Conservation (phyloP, 202 grass and related monocot genomes). For the Zoysia matrella region DNA sequence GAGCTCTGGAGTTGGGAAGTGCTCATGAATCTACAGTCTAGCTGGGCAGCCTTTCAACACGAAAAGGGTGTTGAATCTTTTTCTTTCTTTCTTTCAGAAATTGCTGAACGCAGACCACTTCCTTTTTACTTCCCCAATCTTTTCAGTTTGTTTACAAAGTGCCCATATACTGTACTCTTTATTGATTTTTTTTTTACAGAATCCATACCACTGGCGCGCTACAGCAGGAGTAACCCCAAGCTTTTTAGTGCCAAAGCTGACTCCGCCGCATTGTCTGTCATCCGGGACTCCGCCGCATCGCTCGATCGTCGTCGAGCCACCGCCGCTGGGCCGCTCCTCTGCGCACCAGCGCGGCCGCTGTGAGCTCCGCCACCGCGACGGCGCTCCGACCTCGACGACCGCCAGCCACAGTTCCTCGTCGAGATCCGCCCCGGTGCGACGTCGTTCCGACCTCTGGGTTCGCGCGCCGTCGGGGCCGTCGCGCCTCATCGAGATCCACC, state of each 20-base stretch:
- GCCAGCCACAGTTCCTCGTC: too few relatives aligned
- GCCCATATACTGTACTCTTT: background rate
- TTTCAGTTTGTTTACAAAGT: background rate
- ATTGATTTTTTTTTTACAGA: background rate
- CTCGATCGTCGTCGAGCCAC: too few relatives aligned
- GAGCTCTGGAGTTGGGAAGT: constrained; percentile 28
- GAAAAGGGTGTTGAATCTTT: background rate
- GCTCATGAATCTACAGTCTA: constrained; percentile 46
- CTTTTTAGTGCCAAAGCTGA: background rate
- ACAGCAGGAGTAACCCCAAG: background rate
- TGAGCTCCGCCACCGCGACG: too few relatives aligned
- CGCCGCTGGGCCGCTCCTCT: too few relatives aligned
- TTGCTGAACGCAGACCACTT: constrained; percentile 18
- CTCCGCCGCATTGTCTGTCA: too few relatives aligned
- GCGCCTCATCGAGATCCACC: too few relatives aligned
- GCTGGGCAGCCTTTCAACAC: constrained; percentile 41
- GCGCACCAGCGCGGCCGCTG: too few relatives aligned
- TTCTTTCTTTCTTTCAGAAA: constrained; percentile 1
- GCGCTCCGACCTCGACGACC: too few relatives aligned
- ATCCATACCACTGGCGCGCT: background rate
- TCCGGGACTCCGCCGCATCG: too few relatives aligned
- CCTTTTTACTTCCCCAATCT: background rate
- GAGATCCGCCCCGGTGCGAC: too few relatives aligned
- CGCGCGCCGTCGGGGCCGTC: too few relatives aligned
- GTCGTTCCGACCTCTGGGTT: too few relatives aligned